Base-by-base conservation (phyloP, 139 green algal species). In the Chara braunii region DNA sequence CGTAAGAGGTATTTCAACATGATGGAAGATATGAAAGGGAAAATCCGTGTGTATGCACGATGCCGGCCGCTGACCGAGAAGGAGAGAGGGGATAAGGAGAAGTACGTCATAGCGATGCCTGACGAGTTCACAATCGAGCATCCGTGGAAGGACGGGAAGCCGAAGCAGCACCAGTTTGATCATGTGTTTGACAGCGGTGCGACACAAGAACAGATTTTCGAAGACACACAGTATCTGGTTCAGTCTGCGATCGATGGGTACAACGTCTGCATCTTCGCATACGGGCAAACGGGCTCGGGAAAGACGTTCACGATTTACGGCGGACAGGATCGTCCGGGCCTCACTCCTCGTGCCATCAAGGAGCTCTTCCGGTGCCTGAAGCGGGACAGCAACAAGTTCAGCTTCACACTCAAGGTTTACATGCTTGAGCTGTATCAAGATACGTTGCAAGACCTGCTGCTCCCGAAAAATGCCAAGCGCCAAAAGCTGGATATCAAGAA, bases 401-500 rank as follows among this genome's bases (percentile, higher is more conserved):
- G 79, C 29, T 95, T 86, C 40, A 35, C n/a, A n/a, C 52, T 79
- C 77, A 81, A 72, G 51, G 51, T 61, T 37, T 94, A 88, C 79
- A 95, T 98, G 90, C 85, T 98, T 26, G 92, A 98, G 85, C 85
- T 98, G 43, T 98, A 98, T 78, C 85, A 91, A 28, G 65, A 90
- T 67, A 77, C 82, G 37, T 65, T 89, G 31, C 64, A 85, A 60
- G 87, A 98, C 77, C 82, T 98, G 66, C 88, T 97, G 40, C 37
- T 74, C 33, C 60, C 68, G 8, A 77, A 74, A 51, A 30, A 0
- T n/a, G n/a, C n/a, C n/a, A n/a, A n/a, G n/a, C 70, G 64, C n/a
- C n/a, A n/a, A n/a, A 90, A 87, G 79, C 84, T 98, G 30, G 92
- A 97, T 53, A 97, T 98, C 80, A 98, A 97, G 85, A 95, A 92